Base-by-base conservation (phyloP, 2,329 filamentous ascomycete species). In the Fusarium succisae region DNA sequence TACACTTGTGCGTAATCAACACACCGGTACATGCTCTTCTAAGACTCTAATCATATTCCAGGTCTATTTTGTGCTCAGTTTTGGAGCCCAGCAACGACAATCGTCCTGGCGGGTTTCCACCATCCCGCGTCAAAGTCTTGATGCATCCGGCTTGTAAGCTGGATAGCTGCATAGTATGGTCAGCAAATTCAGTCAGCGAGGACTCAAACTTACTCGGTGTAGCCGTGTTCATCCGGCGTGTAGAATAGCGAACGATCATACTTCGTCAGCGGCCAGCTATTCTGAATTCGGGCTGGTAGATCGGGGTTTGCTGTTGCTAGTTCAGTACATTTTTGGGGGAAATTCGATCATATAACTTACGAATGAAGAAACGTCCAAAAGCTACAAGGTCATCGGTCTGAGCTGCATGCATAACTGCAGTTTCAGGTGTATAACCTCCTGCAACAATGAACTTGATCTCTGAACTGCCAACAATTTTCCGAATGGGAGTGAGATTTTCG, bases 361-460 rank as follows among this genome's bases (percentile, higher is more conserved):
- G 77, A 43, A 83, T 74, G 30, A 82, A 82, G 62, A 78, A 76
- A 24, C 81, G 71, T 8, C 80, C 81, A 73, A 82, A 82, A 0
- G 78, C 77, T 20, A 84, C 78, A 11, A 81, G 76, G 11, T 83
- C 77, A 14, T 82, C 79, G 17, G 80, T 78, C 35, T 79, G 73
- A 22, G 79, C 79, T 4, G 82, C 80, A 8, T 81, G 75, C 35
- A 56, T 70, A 41, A 69, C 57, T 7, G 83, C 83, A 8, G 64
- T 69, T 14, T 79, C 79, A 3, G 79, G 63, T 5, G 65, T 76
- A 30, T 80, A 83, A 0, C 82, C 82, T 26, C 83, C 83, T 1
- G 83, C 82, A 5, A 82, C 66, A 14, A 84, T 74, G 4, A 84
- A 64, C 32, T 63, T 63, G 7, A 75, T 50, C 13, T 62, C 58